Conservation (phyloP, 352 stramenopile species). For the Globisporangium alternatum region DNA sequence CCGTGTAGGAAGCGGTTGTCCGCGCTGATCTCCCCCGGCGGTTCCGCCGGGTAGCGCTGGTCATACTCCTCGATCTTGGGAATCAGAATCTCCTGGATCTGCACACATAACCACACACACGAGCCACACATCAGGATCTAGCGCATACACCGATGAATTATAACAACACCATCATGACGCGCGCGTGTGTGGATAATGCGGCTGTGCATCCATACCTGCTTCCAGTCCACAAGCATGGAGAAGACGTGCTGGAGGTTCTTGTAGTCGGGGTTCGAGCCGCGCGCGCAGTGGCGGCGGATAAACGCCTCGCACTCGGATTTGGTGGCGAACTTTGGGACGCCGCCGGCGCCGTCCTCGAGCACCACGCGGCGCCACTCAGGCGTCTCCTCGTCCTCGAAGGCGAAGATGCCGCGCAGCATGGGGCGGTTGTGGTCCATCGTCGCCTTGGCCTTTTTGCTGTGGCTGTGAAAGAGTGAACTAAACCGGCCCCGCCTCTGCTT, state of each 20-base stretch:
- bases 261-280: slow-evolving; percentile 89
- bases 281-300: slow-evolving; percentile 80
- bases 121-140: neutral
- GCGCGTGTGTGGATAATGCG: neutral
- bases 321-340: slow-evolving; percentile 86
- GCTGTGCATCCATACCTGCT: slow-evolving; percentile 28
- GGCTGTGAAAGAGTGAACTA: neutral
- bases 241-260: slow-evolving; percentile 91
- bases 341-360: slow-evolving; percentile 54
- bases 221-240: slow-evolving; percentile 90
- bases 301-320: slow-evolving; percentile 89
- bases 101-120: slow-evolving; percentile 1
- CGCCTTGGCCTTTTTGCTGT: neutral
- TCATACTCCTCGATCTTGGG: slow-evolving; percentile 82
- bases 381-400: slow-evolving; percentile 85
- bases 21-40: slow-evolving; percentile 29
- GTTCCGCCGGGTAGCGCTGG: slow-evolving; percentile 46
- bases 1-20: slow-evolving; percentile 70
- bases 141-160: neutral
- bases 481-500: neutral
- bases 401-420: slow-evolving; percentile 81
- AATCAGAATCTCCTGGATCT: slow-evolving; percentile 67
- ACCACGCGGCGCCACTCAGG: slow-evolving; percentile 74
- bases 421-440: slow-evolving; percentile 41
- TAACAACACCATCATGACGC: neutral